Evolutionary conservation across 176 grass and related monocot genomes (phyloP).

Genomic region (Aegilops sharonensis): DNA sequence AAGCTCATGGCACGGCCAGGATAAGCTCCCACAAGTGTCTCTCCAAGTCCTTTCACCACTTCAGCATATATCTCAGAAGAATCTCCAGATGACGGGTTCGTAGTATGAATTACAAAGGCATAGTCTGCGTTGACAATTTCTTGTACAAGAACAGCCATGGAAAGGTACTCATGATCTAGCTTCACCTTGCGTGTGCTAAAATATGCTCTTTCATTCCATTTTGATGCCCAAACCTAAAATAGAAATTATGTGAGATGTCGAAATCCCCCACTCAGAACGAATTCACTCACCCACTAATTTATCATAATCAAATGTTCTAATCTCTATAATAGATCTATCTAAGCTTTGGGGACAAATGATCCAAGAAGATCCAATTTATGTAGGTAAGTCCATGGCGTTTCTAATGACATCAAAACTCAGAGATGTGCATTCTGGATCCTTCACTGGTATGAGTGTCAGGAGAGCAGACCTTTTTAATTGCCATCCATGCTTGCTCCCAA

Average conservation of each 20-base stretch:
- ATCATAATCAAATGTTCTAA: slow-evolving; percentile 2
- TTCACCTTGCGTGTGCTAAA: slow-evolving; percentile 96
- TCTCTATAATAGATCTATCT: slow-evolving; percentile 1
- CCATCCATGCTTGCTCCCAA: slow-evolving; percentile 91
- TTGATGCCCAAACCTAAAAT: slow-evolving; percentile 92
- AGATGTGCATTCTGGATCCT: background rate
- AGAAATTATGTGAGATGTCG: slow-evolving; percentile 1
- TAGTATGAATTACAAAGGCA: slow-evolving; percentile 99
- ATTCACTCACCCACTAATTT: slow-evolving; percentile 16
- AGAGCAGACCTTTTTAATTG: slow-evolving; percentile 79
- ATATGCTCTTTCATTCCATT: slow-evolving; percentile 99
- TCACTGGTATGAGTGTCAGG: slow-evolving; percentile 19
- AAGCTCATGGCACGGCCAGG: slow-evolving; percentile 95
- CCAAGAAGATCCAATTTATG: background rate
- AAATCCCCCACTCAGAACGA: background rate
- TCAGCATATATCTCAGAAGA: slow-evolving; percentile 94
- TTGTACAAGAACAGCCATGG: slow-evolving; percentile 98
- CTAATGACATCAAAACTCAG: background rate
- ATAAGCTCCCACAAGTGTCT: slow-evolving; percentile 91
- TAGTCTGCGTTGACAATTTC: slow-evolving; percentile 96
- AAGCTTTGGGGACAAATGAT: slow-evolving; percentile 8
- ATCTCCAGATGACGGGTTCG: slow-evolving; percentile 84
- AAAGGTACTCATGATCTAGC: slow-evolving; percentile 87
- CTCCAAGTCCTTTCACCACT: slow-evolving; percentile 96
- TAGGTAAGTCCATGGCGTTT: slow-evolving; percentile 19